These are phyloP conservation scores for Scutellaria barbata DNA, from an alignment of 257 asterid genomes.

Conservation along the genomic window DNA sequence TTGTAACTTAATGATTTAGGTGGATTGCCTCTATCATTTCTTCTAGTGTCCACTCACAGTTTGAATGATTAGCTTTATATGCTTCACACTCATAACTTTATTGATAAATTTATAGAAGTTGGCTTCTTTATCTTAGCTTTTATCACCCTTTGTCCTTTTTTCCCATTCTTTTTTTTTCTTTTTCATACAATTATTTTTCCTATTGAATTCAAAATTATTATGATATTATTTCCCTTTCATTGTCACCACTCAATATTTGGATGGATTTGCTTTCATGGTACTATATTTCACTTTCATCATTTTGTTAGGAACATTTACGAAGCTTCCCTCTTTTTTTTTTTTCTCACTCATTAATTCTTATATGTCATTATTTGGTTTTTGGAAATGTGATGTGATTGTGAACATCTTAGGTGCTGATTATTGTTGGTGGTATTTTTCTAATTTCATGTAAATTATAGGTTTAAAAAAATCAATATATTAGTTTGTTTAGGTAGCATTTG, in stretches of 20 bases:
- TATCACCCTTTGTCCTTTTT: background rate
- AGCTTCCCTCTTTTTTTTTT: background rate
- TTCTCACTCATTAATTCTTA: too few species aligned
- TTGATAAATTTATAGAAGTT: background rate
- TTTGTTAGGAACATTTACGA: constrained; percentile 26
- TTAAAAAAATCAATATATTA: too few species aligned
- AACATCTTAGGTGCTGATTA: too few species aligned
- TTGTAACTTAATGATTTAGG: constrained; percentile 26
- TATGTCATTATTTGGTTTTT: too few species aligned
- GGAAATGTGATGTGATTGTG: too few species aligned
- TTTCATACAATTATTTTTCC: background rate
- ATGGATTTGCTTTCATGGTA: constrained; percentile 27
- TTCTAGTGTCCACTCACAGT: constrained; percentile 32
- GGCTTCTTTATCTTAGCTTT: background rate
- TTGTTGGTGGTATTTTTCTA: too few species aligned
- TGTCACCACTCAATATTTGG: constrained; percentile 29
- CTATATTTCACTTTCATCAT: constrained; percentile 33
- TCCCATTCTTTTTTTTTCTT: background rate
- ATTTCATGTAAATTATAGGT: too few species aligned
- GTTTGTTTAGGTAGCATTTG: too few species aligned
- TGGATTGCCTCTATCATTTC: constrained; percentile 26
- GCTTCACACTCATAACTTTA: constrained; percentile 18
- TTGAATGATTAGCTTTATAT: constrained; percentile 39
- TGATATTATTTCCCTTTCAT: constrained; percentile 26
- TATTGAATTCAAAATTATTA: background rate